A percentile compares a stretch with the other conserved stretches of the same genome.
These are phyloP conservation scores for Rhizopus sp. DNA, from an alignment of 371 early-diverging fungal species.

Conservation along the genomic window DNA sequence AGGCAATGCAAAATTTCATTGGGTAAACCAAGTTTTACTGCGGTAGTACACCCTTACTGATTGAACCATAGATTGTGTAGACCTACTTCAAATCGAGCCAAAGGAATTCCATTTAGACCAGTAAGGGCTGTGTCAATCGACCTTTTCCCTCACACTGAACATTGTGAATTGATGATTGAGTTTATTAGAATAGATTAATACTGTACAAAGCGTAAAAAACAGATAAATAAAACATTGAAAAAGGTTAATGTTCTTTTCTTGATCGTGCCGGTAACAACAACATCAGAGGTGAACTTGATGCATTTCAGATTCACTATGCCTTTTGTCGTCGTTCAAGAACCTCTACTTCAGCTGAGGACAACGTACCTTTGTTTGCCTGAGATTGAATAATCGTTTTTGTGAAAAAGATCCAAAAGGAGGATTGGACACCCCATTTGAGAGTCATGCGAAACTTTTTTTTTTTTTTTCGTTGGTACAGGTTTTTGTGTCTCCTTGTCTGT, in stretches of 20 bases:
- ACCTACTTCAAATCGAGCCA: constrained; percentile 55
- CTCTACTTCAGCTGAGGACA: too few species aligned
- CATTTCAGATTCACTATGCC: too few species aligned
- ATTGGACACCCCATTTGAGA: neutral
- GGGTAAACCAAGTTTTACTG: constrained; percentile 37
- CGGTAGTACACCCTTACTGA: neutral
- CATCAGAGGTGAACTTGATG: too few species aligned
- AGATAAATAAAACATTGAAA: neutral
- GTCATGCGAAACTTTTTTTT: neutral
- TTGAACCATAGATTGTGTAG: constrained; percentile 37
- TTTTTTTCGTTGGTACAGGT: neutral
- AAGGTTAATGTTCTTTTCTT: too few species aligned
- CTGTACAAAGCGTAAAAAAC: neutral
- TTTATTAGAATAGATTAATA: constrained; percentile 35
- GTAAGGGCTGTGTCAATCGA: constrained; percentile 66
- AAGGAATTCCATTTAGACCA: constrained; percentile 59
- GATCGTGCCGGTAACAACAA: too few species aligned
- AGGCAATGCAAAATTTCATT: constrained; percentile 63
- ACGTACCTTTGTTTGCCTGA: too few species aligned
- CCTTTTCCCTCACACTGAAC: constrained; percentile 79
- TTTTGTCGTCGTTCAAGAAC: too few species aligned
- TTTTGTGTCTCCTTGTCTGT: neutral
- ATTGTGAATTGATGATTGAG: constrained; percentile 67
- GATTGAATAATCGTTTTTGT: too few species aligned
- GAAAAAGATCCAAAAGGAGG: too few species aligned